phyloP scores from a whole-genome alignment of 345 rosid genomes.

The Luvunga scandens region DNA sequence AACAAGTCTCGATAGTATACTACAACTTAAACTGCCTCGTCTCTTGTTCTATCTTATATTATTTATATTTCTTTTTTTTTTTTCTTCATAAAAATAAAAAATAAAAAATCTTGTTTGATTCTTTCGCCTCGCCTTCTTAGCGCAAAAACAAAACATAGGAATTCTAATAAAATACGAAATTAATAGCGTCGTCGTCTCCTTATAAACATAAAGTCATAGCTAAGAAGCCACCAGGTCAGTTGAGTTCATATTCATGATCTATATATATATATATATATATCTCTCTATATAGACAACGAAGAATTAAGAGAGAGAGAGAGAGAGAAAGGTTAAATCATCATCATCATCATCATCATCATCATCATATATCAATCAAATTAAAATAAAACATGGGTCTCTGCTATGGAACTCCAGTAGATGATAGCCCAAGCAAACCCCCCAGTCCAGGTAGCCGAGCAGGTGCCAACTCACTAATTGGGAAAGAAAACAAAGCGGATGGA shows the following conservation, averaged over 20 bases:
- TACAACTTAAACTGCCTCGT: too few relatives aligned
- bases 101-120: not conserved
- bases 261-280: too few relatives aligned
- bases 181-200: too few relatives aligned
- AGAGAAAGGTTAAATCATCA: not conserved
- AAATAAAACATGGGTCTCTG: constrained; percentile 3
- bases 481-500: not conserved
- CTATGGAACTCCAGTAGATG: constrained; percentile 10
- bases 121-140: constrained; percentile 20
- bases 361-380: not conserved
- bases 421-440: not conserved
- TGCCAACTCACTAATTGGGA: too few relatives aligned
- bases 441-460: not conserved
- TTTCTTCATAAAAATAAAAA: too few relatives aligned
- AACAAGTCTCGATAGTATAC: not conserved
- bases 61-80: not conserved
- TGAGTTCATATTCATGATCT: not conserved
- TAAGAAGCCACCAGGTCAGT: too few relatives aligned
- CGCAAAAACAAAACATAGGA: not conserved
- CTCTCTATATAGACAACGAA: too few relatives aligned
- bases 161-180: too few relatives aligned
- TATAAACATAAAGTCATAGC: too few relatives aligned
- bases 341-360: not conserved
- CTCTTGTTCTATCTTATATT: too few relatives aligned
- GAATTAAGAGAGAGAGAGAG: not conserved